These are phyloP conservation scores for Quercus tomentella DNA, from an alignment of 331 rosid species.

Conservation along the genomic window DNA sequence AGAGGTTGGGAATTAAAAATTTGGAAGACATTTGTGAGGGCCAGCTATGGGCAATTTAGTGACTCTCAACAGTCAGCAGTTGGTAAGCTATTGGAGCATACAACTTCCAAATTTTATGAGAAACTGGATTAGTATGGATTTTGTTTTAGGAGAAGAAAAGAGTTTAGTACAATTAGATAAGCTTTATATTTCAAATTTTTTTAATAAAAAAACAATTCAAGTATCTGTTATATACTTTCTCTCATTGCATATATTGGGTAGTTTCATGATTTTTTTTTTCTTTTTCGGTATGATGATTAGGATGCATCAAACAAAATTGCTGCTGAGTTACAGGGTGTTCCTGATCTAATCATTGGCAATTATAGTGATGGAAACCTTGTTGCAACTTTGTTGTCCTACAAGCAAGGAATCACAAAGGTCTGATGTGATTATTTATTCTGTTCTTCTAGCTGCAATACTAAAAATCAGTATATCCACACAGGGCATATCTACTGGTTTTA, in stretches of 20 bases:
- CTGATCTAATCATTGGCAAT: conserved; percentile 88
- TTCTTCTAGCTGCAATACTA: not conserved
- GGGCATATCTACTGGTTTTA: conserved; percentile 2
- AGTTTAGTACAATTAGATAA: too few species aligned
- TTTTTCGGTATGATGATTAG: conserved; percentile 37
- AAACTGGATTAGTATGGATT: too few species aligned
- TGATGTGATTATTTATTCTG: not conserved
- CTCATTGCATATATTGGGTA: not conserved
- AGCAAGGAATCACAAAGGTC: conserved; percentile 89
- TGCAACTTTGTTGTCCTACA: conserved; percentile 75
- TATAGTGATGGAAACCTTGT: conserved; percentile 97
- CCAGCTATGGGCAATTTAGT: too few species aligned
- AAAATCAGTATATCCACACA: not conserved
- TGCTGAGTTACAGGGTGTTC: conserved; percentile 74
- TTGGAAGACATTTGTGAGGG: too few species aligned
- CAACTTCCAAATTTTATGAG: too few species aligned
- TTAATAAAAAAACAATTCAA: too few species aligned
- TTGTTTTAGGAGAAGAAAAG: too few species aligned
- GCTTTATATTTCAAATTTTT: too few species aligned
- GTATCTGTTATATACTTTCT: not conserved
- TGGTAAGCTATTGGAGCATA: too few species aligned
- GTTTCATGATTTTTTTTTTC: not conserved
- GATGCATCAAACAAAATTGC: conserved; percentile 70
- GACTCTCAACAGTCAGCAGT: too few species aligned
- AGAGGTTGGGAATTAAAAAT: too few species aligned